Conservation (phyloP, 306 rosid genomes). For the Mimosa bimucronata region DNA sequence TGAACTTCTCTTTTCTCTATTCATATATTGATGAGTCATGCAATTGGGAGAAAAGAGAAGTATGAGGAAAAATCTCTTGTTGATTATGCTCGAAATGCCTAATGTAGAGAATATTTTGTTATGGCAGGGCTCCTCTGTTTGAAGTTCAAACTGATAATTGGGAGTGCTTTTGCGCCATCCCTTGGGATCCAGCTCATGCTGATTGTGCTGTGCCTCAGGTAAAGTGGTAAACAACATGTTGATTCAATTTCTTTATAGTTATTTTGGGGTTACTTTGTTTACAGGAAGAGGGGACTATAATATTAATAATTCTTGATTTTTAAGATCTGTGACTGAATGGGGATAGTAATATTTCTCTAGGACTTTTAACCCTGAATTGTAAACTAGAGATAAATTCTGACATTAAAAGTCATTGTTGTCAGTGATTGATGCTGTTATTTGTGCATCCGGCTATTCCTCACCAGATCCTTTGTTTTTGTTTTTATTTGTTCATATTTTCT, state of each 20-base stretch:
- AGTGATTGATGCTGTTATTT: background rate
- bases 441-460: background rate
- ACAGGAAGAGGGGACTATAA: background rate
- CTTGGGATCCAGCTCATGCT: constrained; percentile 62
- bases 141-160: constrained; percentile 53
- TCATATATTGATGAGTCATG: background rate
- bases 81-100: constrained; percentile 30
- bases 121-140: constrained; percentile 59
- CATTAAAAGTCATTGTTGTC: background rate
- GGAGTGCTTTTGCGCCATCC: constrained; percentile 63
- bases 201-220: constrained; percentile 70
- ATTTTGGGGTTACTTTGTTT: background rate
- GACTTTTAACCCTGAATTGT: background rate
- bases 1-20: background rate
- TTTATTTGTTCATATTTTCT: background rate
- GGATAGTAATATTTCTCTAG: background rate
- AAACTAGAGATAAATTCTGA: background rate
- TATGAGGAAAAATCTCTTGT: constrained; percentile 15
- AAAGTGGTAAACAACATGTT: background rate
- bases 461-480: background rate
- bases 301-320: background rate
- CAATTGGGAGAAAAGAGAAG: background rate
- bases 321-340: background rate
- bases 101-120: constrained; percentile 26
- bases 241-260: background rate